Evolutionary conservation across 305 asterid genomes (phyloP).

Genomic region (Rubia peregrina): DNA sequence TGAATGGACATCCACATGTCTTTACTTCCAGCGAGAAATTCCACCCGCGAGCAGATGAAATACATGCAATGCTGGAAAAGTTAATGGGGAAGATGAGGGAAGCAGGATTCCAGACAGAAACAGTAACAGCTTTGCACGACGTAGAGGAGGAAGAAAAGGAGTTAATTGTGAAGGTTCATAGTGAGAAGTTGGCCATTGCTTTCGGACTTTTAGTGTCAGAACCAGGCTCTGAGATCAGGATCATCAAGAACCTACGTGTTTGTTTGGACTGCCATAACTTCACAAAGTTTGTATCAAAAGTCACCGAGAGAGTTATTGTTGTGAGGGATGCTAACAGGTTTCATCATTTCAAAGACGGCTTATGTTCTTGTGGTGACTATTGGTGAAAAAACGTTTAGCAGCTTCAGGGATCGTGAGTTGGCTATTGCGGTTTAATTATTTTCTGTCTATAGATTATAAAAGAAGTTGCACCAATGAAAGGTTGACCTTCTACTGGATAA

Average conservation of each 20-base stretch:
- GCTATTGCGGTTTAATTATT: not conserved
- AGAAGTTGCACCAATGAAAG: not conserved
- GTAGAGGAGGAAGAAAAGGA: slow-evolving; percentile 93
- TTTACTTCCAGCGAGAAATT: slow-evolving; percentile 58
- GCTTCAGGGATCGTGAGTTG: slow-evolving; percentile 5
- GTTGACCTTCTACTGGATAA: not conserved
- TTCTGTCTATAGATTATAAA: not conserved
- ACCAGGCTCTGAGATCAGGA: slow-evolving; percentile 58
- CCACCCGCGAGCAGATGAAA: slow-evolving; percentile 47
- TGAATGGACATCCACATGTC: slow-evolving; percentile 55
- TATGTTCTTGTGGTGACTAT: slow-evolving; percentile 73
- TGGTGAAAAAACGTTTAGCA: slow-evolving; percentile 34
- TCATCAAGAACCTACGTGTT: slow-evolving; percentile 77
- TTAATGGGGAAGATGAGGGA: slow-evolving; percentile 64
- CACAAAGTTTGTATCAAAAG: slow-evolving; percentile 55
- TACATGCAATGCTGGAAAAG: slow-evolving; percentile 46
- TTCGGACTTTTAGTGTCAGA: slow-evolving; percentile 61
- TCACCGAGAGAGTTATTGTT: slow-evolving; percentile 48
- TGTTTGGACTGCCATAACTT: slow-evolving; percentile 80
- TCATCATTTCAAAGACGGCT: slow-evolving; percentile 65
- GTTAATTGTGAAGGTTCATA: slow-evolving; percentile 69
- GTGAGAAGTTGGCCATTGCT: slow-evolving; percentile 81
- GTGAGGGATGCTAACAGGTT: slow-evolving; percentile 87
- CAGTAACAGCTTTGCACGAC: slow-evolving; percentile 58
- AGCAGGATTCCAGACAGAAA: slow-evolving; percentile 65